Evolutionary conservation across 1,284 basidiomycete genomes (phyloP).

Genomic region (Ceratobasidium sp.): DNA sequence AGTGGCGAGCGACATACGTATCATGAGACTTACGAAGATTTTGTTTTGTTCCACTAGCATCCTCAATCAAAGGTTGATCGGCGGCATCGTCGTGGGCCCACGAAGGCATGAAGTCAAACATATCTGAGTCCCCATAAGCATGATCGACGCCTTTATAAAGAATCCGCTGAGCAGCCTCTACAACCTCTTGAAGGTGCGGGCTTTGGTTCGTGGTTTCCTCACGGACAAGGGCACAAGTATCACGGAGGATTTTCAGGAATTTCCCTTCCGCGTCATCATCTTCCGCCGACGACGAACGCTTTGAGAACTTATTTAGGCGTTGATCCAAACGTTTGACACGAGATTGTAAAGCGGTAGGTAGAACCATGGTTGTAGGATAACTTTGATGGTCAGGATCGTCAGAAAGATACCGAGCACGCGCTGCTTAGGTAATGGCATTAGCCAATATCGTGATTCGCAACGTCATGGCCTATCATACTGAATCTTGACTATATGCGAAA

Average conservation of each 20-base stretch:
- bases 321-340: not conserved
- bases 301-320: not conserved
- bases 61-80: constrained; percentile 20
- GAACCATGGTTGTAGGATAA: not conserved
- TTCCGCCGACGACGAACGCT: not conserved
- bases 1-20: no score
- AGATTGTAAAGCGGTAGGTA: not conserved
- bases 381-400: no score
- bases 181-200: constrained; percentile 15
- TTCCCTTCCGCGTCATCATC: not conserved
- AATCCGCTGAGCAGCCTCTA: not conserved
- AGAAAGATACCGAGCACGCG: no score
- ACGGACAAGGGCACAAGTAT: constrained; percentile 26
- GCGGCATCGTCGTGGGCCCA: constrained; percentile 29
- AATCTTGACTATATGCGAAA: no score
- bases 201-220: not conserved
- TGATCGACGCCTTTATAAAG: constrained; percentile 6
- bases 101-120: constrained; percentile 39
- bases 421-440: no score
- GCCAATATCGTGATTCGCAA: not conserved
- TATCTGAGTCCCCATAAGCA: not conserved
- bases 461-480: no score
- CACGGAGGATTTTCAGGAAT: constrained; percentile 16
- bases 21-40: not conserved
- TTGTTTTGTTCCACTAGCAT: not conserved